A percentile compares a stretch with the other conserved stretches of the same genome.
Evolutionary conservation across 1,284 basidiomycete species (phyloP).

Genomic region (Cryptococcus sp.): DNA sequence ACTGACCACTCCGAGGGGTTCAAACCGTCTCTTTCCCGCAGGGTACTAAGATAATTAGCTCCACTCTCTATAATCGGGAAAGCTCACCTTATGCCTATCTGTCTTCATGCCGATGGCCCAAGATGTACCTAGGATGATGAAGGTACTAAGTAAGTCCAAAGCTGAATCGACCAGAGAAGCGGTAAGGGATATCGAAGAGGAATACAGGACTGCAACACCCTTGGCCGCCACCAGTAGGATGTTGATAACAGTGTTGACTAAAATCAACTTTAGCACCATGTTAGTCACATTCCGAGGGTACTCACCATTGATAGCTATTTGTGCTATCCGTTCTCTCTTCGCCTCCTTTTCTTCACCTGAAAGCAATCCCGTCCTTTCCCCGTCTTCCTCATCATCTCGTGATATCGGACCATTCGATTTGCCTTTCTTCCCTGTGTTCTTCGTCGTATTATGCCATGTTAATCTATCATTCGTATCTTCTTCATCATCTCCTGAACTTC

Average conservation of each 20-base stretch:
- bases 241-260: slow-evolving; percentile 50
- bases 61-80: background rate
- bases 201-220: slow-evolving; percentile 52
- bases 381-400: slow-evolving; percentile 11
- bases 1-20: slow-evolving; percentile 49
- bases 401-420: background rate
- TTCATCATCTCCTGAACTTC: background rate
- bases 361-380: slow-evolving; percentile 27
- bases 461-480: background rate
- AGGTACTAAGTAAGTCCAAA: slow-evolving; percentile 54
- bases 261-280: background rate
- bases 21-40: slow-evolving; percentile 52
- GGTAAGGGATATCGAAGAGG: slow-evolving; percentile 55
- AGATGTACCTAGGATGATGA: slow-evolving; percentile 48
- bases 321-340: slow-evolving; percentile 34
- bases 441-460: background rate
- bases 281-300: background rate
- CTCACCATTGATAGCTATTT: slow-evolving; percentile 40
- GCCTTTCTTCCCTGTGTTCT: background rate
- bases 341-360: slow-evolving; percentile 17
- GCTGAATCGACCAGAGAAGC: slow-evolving; percentile 55
- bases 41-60: slow-evolving; percentile 43
- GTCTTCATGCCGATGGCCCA: slow-evolving; percentile 45
- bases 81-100: slow-evolving; percentile 29
- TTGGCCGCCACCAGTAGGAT: slow-evolving; percentile 52